A percentile compares a stretch with the other conserved stretches of the same genome.
Conservation (phyloP, 176 grass and related monocot species). For the Bothriochloa decipiens region DNA sequence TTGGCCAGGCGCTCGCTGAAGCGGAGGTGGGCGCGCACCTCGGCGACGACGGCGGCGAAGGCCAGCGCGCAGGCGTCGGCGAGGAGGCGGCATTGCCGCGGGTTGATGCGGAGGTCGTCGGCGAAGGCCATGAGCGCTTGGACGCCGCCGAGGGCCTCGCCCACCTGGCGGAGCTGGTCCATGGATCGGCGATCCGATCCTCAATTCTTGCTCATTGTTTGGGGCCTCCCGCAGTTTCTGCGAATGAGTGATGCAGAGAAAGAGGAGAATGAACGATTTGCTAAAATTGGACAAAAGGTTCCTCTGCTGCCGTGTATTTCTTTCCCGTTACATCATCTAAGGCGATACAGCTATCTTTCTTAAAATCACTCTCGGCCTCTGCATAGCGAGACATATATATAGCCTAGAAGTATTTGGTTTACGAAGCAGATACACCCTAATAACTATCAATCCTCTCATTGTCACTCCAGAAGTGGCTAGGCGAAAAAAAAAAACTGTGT, state of each 20-base stretch:
- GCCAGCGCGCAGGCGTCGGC: slow-evolving; percentile 66
- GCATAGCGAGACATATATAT: too few species aligned
- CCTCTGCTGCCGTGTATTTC: too few species aligned
- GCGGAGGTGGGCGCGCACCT: slow-evolving; percentile 59
- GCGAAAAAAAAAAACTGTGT: too few species aligned
- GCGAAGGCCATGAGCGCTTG: slow-evolving; percentile 78
- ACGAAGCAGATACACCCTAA: too few species aligned
- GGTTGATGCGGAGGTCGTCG: slow-evolving; percentile 78
- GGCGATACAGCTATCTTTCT: too few species aligned
- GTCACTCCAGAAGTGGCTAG: too few species aligned
- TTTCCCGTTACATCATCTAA: too few species aligned
- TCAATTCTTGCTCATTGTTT: background rate
- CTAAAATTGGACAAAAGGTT: slow-evolving; percentile 29
- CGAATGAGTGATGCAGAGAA: background rate
- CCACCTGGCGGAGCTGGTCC: slow-evolving; percentile 87
- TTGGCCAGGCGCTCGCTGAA: slow-evolving; percentile 68
- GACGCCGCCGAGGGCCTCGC: slow-evolving; percentile 78
- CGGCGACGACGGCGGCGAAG: slow-evolving; percentile 56
- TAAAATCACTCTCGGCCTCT: too few species aligned
- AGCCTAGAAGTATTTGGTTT: too few species aligned
- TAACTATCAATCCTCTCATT: too few species aligned
- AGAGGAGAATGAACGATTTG: background rate
- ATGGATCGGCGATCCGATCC: slow-evolving; percentile 26
- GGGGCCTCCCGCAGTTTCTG: background rate
- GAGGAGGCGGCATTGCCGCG: slow-evolving; percentile 76